Conservation (phyloP, 2,329 filamentous ascomycete species). For the Beauveria sp. region DNA sequence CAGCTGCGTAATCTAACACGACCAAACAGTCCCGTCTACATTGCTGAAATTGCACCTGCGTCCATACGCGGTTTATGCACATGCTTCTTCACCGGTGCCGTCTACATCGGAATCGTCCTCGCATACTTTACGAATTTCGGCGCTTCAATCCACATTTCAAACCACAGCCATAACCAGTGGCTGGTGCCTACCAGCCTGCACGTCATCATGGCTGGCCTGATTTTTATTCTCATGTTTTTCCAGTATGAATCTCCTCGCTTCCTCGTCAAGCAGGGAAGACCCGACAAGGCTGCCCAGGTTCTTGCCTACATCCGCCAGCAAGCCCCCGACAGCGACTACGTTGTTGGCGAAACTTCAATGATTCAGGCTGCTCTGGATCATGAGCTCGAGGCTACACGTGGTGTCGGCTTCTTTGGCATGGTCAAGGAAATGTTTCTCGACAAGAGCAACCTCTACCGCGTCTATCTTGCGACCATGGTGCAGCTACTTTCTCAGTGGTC, state of each 20-base stretch:
- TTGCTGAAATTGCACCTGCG: conserved; percentile 64
- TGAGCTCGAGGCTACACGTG: conserved; percentile 64
- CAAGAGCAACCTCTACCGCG: conserved; percentile 63
- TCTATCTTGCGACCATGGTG: conserved; percentile 60
- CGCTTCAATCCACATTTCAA: conserved; percentile 39
- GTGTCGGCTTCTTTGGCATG: conserved; percentile 55
- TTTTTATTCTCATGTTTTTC: conserved; percentile 61
- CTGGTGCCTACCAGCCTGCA: conserved; percentile 67
- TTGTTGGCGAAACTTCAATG: conserved; percentile 51
- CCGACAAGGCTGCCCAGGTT: conserved; percentile 48
- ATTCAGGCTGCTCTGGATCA: conserved; percentile 61
- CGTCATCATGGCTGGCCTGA: conserved; percentile 68
- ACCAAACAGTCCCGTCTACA: conserved; percentile 50
- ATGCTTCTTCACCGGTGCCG: conserved; percentile 43
- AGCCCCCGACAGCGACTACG: conserved; percentile 50
- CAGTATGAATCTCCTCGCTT: conserved; percentile 64
- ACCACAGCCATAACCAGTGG: conserved; percentile 42
- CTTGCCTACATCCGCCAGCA: conserved; percentile 54
- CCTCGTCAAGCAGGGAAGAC: conserved; percentile 56
- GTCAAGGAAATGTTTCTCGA: conserved; percentile 62
- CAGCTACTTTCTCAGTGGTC: conserved; percentile 70
- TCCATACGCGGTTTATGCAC: conserved; percentile 67
- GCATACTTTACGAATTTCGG: conserved; percentile 72
- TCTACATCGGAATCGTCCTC: conserved; percentile 71
- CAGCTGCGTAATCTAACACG: background rate